phyloP scores from a whole-genome alignment of 768 basidiomycete species.

The Obba rivulosa region DNA sequence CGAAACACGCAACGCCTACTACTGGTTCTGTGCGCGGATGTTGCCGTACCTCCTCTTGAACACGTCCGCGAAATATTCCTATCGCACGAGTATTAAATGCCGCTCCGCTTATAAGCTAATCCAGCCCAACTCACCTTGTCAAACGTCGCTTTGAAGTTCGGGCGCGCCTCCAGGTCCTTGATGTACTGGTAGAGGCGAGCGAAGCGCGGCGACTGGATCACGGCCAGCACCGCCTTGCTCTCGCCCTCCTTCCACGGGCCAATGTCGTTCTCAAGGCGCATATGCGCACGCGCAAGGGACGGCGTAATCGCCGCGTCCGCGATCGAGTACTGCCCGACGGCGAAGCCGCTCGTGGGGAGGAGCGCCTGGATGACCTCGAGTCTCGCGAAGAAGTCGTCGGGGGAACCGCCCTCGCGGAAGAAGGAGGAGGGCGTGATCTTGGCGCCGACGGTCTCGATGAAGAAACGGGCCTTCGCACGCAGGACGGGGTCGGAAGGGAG shows the following conservation, averaged over 20 bases:
- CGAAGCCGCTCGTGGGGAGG: conserved; percentile 45
- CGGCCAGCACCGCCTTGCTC: conserved; percentile 38
- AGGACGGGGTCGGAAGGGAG: conserved; percentile 51
- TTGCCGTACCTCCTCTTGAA: conserved; percentile 15
- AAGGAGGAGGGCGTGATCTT: conserved; percentile 38
- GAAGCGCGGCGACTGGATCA: conserved; percentile 41
- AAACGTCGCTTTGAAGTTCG: conserved; percentile 52
- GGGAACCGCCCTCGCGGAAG: conserved; percentile 33
- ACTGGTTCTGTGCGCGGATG: background rate
- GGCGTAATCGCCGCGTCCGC: conserved; percentile 60
- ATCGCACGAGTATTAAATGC: background rate
- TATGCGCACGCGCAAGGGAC: conserved; percentile 50
- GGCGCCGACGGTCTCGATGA: conserved; percentile 49
- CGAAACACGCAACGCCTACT: too few relatives aligned
- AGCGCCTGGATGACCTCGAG: conserved; percentile 45
- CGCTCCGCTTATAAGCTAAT: background rate
- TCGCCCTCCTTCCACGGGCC: conserved; percentile 46
- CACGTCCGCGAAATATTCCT: conserved; percentile 18
- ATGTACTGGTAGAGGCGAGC: conserved; percentile 46
- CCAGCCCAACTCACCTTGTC: conserved; percentile 35
- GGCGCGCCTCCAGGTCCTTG: conserved; percentile 40
- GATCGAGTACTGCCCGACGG: conserved; percentile 42
- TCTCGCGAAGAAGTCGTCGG: conserved; percentile 35
- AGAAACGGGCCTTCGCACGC: conserved; percentile 58
- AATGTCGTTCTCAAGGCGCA: conserved; percentile 42